A percentile compares a stretch with the other conserved stretches of the same genome.
Conservation (phyloP, 2,329 filamentous ascomycete genomes). For the Fusarium solani-melongenae region DNA sequence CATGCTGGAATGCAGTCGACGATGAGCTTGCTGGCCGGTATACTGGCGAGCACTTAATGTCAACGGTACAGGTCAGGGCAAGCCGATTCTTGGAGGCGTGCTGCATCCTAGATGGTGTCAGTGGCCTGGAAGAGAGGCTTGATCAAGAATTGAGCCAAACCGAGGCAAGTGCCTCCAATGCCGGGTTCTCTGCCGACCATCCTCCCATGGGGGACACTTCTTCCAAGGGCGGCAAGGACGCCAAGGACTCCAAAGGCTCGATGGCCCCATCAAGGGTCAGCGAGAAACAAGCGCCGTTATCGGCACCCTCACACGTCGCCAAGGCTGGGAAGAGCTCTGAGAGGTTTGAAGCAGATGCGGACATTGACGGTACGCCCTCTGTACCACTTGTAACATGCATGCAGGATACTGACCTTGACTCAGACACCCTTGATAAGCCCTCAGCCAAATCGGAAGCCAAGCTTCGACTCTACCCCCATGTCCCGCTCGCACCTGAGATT, state of each 20-base stretch:
- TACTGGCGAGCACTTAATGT: constrained; percentile 63
- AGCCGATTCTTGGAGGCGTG: constrained; percentile 72
- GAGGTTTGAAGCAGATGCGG: constrained; percentile 14
- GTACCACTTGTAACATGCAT: no score
- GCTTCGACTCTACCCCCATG: constrained; percentile 69
- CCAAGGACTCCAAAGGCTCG: constrained; percentile 20
- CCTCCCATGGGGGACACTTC: constrained; percentile 1
- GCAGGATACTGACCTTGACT: constrained; percentile 4
- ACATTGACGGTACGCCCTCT: constrained; percentile 32
- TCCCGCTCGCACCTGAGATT: constrained; percentile 67
- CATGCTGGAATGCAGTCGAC: constrained; percentile 78
- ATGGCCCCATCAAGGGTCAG: constrained; percentile 8
- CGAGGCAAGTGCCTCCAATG: not conserved
- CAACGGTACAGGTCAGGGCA: constrained; percentile 63
- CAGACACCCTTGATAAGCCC: constrained; percentile 37
- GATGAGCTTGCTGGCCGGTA: constrained; percentile 62
- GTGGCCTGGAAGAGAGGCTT: constrained; percentile 65
- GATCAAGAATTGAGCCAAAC: constrained; percentile 57
- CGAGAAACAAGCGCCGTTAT: constrained; percentile 31
- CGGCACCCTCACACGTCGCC: not conserved
- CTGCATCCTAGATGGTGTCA: constrained; percentile 68
- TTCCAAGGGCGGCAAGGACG: constrained; percentile 27
- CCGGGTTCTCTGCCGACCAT: not conserved
- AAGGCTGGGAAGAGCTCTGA: constrained; percentile 15
- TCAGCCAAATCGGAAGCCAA: constrained; percentile 52